Evolutionary conservation across 2,329 filamentous ascomycete species (phyloP).

Genomic region (Trichoderma semiorbis): DNA sequence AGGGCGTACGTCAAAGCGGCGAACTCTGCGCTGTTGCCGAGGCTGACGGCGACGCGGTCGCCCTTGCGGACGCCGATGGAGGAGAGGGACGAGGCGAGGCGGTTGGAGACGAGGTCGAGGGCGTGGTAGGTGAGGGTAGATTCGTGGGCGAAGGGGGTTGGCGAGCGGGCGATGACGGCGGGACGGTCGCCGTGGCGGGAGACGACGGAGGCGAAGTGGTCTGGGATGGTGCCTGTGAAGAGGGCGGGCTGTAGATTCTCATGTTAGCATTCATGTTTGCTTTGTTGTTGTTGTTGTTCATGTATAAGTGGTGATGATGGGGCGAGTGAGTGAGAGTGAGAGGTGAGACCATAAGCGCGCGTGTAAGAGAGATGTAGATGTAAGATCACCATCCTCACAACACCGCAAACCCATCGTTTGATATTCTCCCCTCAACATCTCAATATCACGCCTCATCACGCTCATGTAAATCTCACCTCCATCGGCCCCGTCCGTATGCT

Average conservation of each 20-base stretch:
- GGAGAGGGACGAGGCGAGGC: slow-evolving; percentile 66
- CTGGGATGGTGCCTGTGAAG: slow-evolving; percentile 64
- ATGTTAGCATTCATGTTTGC: background rate
- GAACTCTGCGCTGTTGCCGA: slow-evolving; percentile 83
- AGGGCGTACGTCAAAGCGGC: slow-evolving; percentile 82
- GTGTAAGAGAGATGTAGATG: background rate
- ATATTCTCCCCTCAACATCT: background rate
- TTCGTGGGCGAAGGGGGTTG: slow-evolving; percentile 51
- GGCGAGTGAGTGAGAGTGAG: background rate
- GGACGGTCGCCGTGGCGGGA: slow-evolving; percentile 60
- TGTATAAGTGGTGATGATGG: background rate
- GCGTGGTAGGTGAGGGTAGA: slow-evolving; percentile 67
- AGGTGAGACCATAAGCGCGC: background rate
- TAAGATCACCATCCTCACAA: background rate
- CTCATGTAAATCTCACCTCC: slow-evolving; percentile 25
- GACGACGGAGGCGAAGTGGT: slow-evolving; percentile 68
- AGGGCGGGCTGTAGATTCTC: slow-evolving; percentile 55
- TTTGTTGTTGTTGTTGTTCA: background rate
- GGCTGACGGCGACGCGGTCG: slow-evolving; percentile 77
- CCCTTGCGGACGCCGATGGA: slow-evolving; percentile 74
- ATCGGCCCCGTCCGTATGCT: slow-evolving; percentile 31
- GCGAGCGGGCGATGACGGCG: slow-evolving; percentile 53
- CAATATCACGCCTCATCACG: background rate
- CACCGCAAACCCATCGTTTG: background rate
- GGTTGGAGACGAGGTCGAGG: slow-evolving; percentile 74